Percentiles rank a stretch among this genome's conserved stretches.
Evolutionary conservation across 176 grass and related monocot genomes (phyloP).

Genomic region (Phragmites australis): DNA sequence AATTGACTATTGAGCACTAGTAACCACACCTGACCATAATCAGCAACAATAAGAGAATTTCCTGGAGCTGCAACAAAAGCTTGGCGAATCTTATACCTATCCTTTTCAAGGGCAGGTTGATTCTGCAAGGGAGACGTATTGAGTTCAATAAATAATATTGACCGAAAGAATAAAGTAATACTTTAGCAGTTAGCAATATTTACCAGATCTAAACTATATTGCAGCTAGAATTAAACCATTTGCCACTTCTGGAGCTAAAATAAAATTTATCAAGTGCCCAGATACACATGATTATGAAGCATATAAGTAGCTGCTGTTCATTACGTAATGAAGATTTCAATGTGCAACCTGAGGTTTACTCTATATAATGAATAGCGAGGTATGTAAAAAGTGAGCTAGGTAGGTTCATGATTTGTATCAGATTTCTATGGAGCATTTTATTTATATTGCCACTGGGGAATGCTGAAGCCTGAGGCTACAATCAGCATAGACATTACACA

Average conservation of each 20-base stretch:
- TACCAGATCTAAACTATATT: constrained; percentile 9
- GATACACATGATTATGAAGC: not conserved
- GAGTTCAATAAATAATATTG: constrained; percentile 16
- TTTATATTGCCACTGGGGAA: constrained; percentile 4
- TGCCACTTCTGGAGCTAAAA: constrained; percentile 31
- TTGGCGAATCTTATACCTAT: constrained; percentile 90
- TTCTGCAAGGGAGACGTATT: constrained; percentile 48
- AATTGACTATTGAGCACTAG: constrained; percentile 34
- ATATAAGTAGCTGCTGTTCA: not conserved
- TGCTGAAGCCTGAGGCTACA: constrained; percentile 19
- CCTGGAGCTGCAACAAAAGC: constrained; percentile 88
- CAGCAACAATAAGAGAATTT: constrained; percentile 92
- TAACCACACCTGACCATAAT: constrained; percentile 77
- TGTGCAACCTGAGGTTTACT: not conserved
- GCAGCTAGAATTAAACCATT: constrained; percentile 15
- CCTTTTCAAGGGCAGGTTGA: constrained; percentile 88
- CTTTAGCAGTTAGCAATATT: constrained; percentile 1
- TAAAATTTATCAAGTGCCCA: constrained; percentile 15
- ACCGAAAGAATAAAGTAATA: not conserved
- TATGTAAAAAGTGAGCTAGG: not conserved
- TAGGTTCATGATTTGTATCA: not conserved
- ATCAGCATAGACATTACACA: constrained; percentile 5
- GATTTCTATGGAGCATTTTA: not conserved
- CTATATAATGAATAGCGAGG: not conserved
- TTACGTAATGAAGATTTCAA: not conserved